Percentiles rank a stretch among this genome's conserved stretches.
These are phyloP conservation scores for Exophiala alcalophila DNA, from an alignment of 2,329 filamentous ascomycete species.

Conservation along the genomic window DNA sequence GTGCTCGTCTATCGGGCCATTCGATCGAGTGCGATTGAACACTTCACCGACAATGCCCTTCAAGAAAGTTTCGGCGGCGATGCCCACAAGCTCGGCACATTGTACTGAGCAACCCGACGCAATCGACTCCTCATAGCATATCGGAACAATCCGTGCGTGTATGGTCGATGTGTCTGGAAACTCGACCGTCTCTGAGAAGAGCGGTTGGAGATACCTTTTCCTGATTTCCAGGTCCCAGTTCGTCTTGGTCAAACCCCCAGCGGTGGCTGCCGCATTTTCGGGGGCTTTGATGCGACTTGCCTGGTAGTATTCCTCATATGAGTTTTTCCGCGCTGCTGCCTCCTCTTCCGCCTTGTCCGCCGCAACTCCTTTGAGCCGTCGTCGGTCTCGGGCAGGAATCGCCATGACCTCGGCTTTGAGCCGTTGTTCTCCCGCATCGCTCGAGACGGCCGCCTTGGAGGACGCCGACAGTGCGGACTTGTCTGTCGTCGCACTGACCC, in stretches of 20 bases:
- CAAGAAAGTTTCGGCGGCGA: slow-evolving; percentile 61
- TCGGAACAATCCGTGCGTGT: slow-evolving; percentile 59
- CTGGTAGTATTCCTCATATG: slow-evolving; percentile 44
- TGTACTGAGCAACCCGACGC: slow-evolving; percentile 51
- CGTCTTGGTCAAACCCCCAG: slow-evolving; percentile 72
- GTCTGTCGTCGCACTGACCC: slow-evolving; percentile 59
- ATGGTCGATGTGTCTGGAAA: slow-evolving; percentile 60
- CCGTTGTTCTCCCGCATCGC: slow-evolving; percentile 61
- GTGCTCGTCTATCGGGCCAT: slow-evolving; percentile 57
- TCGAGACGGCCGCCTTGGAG: slow-evolving; percentile 49
- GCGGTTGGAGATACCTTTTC: slow-evolving; percentile 61
- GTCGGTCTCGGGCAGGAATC: slow-evolving; percentile 57
- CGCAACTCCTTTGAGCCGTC: slow-evolving; percentile 51
- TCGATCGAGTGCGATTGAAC: slow-evolving; percentile 54
- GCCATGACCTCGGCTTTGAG: slow-evolving; percentile 64
- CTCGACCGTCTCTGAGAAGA: slow-evolving; percentile 61
- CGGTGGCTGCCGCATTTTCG: slow-evolving; percentile 55
- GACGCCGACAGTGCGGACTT: slow-evolving; percentile 44
- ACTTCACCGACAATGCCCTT: slow-evolving; percentile 59
- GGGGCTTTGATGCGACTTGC: slow-evolving; percentile 51
- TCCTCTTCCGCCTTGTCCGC: slow-evolving; percentile 28
- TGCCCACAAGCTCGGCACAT: slow-evolving; percentile 59
- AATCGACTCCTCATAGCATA: slow-evolving; percentile 64
- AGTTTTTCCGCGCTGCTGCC: slow-evolving; percentile 24
- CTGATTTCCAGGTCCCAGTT: slow-evolving; percentile 66